Percentiles rank a stretch among this genome's conserved stretches.
Conservation (phyloP, 805 yeast genomes). For the Ogataea neopini region DNA sequence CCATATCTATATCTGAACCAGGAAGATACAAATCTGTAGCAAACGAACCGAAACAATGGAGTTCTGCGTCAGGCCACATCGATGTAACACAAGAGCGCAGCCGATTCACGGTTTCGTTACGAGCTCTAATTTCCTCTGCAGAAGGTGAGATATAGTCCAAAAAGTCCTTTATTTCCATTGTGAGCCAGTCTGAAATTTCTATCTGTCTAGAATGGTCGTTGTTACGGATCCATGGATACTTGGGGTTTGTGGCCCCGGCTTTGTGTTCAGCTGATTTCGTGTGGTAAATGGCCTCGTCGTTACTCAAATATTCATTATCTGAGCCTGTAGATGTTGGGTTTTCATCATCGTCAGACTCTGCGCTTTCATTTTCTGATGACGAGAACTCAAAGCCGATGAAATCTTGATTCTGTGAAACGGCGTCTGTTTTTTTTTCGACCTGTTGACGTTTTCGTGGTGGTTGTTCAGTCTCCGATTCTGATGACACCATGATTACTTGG, state of each 20-base stretch:
- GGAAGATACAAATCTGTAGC: conserved; percentile 94
- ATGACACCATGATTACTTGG: conserved; percentile 2
- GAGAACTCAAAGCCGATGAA: conserved; percentile 58
- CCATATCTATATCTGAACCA: conserved; percentile 95
- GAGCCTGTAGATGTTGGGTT: conserved; percentile 23
- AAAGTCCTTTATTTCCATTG: conserved; percentile 82
- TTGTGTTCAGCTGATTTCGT: conserved; percentile 29
- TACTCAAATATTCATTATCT: conserved; percentile 45
- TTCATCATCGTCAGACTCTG: conserved; percentile 36
- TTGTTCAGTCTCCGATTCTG: conserved; percentile 7
- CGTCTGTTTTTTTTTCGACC: conserved; percentile 30
- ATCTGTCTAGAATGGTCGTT: conserved; percentile 75
- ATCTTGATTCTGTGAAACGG: conserved; percentile 47
- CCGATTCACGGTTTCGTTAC: conserved; percentile 65
- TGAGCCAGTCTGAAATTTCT: conserved; percentile 84
- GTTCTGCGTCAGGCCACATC: conserved; percentile 78
- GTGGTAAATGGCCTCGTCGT: conserved; percentile 40
- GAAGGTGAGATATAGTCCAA: conserved; percentile 86
- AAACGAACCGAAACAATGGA: conserved; percentile 88
- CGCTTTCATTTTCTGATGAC: conserved; percentile 39
- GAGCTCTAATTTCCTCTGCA: conserved; percentile 61
- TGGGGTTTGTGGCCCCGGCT: conserved; percentile 34
- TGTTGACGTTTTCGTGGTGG: conserved; percentile 15
- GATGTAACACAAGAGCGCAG: conserved; percentile 52
- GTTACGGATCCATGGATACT: conserved; percentile 75